A percentile compares a stretch with the other conserved stretches of the same genome.
These are phyloP conservation scores for Termitomyces eurrhizus DNA, from an alignment of 768 basidiomycete genomes.

Conservation along the genomic window DNA sequence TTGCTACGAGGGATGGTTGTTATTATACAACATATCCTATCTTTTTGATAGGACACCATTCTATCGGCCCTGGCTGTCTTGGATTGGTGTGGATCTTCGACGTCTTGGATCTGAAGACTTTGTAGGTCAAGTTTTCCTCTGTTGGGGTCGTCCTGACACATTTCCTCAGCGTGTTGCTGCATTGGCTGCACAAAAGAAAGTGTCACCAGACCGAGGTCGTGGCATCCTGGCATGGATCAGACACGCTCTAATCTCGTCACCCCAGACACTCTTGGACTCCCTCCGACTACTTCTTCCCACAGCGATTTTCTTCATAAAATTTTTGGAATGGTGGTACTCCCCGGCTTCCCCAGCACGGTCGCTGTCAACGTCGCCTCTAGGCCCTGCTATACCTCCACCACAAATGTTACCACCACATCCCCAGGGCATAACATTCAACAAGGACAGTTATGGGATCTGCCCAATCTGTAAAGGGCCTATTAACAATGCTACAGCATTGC, in stretches of 20 bases:
- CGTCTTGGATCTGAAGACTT: conserved; percentile 77
- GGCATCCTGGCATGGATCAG: conserved; percentile 42
- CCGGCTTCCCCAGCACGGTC: conserved; percentile 82
- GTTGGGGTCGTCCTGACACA: conserved; percentile 4
- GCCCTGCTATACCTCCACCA: conserved; percentile 75
- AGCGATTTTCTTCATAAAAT: conserved; percentile 93
- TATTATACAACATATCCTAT: conserved; percentile 84
- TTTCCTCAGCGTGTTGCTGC: conserved; percentile 37
- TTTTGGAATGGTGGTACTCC: conserved; percentile 99
- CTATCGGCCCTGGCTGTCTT: conserved; percentile 89
- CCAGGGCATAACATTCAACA: conserved; percentile 61
- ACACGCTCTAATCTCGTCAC: conserved; percentile 47
- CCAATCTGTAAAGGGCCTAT: conserved; percentile 72
- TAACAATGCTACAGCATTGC: conserved; percentile 84
- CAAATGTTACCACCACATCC: conserved; percentile 73
- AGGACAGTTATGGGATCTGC: conserved; percentile 72
- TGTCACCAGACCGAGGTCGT: conserved; percentile 24
- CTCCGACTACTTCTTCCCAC: conserved; percentile 77
- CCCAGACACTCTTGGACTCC: conserved; percentile 69
- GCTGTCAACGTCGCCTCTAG: conserved; percentile 58
- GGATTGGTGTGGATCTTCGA: conserved; percentile 81
- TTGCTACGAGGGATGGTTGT: conserved; percentile 74
- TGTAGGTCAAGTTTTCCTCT: conserved; percentile 37
- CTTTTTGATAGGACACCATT: conserved; percentile 83
- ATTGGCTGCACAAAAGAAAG: conserved; percentile 26